Base-by-base conservation (phyloP, 371 early-diverging fungal species). In the Gilbertella persicaria region DNA sequence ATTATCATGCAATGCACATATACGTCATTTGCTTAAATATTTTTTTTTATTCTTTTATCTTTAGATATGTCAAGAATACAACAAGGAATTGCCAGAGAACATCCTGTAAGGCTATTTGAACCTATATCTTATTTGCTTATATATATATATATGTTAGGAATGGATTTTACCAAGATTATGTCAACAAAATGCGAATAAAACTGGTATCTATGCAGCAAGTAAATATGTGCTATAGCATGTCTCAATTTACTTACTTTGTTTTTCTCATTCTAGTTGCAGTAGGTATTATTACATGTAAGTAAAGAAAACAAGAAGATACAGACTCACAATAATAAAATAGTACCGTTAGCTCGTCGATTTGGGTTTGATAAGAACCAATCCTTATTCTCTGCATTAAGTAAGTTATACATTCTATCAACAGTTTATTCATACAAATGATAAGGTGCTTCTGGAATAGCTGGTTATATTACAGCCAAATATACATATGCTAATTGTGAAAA, bases 161-260 rank as follows among this genome's bases (percentile, higher is more conserved):
- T 62, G 62, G 62, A 35, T 62, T 8, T 24, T 62, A 43, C 62
- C 62, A 21, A 35, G 53, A 45, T 16, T 56, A 16, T 62, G 62
- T 6, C 57, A 62, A 21, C 36, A 53, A 25, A 56, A 57, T 19
- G 62, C 62, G 1, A 56, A 57, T 26, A 62, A 53, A 33, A 62
- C 57, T 20, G 62, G 62, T 4, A 37, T 57, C 20, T 56, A 56
- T 35, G 57, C 35, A 35, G 62, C 62, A 25, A 52, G 62, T 62
- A 49, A 30, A 41, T 41, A 19, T 25, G n/a, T n/a, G n/a, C n/a
- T n/a, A n/a, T n/a, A n/a, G n/a, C n/a, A n/a, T n/a, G n/a, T n/a
- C n/a, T n/a, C n/a, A n/a, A n/a, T n/a, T n/a, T n/a, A n/a, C n/a
- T n/a, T n/a, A n/a, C n/a, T n/a, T n/a, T n/a, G n/a, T n/a, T n/a